Evolutionary conservation across 2,329 filamentous ascomycete species (phyloP).

Genomic region (Verticillium nonalfalfae): DNA sequence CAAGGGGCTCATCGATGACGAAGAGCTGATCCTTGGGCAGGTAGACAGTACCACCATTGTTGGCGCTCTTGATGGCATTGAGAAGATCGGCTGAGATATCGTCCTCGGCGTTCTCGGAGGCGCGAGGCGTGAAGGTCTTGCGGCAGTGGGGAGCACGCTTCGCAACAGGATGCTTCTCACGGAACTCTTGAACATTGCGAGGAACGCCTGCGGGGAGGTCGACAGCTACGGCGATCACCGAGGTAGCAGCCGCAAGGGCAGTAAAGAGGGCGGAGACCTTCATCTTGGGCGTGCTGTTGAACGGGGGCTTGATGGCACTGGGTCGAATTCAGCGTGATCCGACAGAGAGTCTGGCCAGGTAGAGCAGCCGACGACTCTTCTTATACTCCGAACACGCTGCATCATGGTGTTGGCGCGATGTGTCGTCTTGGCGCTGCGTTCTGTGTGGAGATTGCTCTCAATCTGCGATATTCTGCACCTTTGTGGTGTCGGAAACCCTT

Average conservation of each 20-base stretch:
- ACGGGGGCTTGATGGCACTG: neutral
- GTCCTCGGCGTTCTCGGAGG: slow-evolving; percentile 35
- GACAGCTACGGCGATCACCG: slow-evolving; percentile 6
- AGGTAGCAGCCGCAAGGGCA: slow-evolving; percentile 11
- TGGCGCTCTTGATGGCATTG: slow-evolving; percentile 32
- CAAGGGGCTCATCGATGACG: slow-evolving; percentile 54
- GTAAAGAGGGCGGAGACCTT: slow-evolving; percentile 12
- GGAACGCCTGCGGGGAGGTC: slow-evolving; percentile 14
- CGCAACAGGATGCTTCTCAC: slow-evolving; percentile 44
- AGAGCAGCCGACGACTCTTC: neutral
- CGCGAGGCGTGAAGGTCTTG: slow-evolving; percentile 8
- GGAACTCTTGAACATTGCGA: slow-evolving; percentile 16
- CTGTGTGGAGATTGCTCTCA: neutral
- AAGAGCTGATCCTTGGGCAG: slow-evolving; percentile 48
- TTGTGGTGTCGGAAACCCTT: neutral
- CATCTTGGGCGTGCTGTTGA: slow-evolving; percentile 8
- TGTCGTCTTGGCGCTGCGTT: neutral
- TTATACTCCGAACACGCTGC: neutral
- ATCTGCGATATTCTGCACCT: too few relatives aligned
- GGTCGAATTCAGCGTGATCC: neutral
- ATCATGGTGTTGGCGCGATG: neutral
- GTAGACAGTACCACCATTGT: slow-evolving; percentile 53
- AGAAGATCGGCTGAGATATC: slow-evolving; percentile 29
- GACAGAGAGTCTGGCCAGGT: neutral
- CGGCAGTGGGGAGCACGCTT: slow-evolving; percentile 23